Evolutionary conservation across 2,329 filamentous ascomycete genomes (phyloP).

Genomic region (Diaporthe ampelina): DNA sequence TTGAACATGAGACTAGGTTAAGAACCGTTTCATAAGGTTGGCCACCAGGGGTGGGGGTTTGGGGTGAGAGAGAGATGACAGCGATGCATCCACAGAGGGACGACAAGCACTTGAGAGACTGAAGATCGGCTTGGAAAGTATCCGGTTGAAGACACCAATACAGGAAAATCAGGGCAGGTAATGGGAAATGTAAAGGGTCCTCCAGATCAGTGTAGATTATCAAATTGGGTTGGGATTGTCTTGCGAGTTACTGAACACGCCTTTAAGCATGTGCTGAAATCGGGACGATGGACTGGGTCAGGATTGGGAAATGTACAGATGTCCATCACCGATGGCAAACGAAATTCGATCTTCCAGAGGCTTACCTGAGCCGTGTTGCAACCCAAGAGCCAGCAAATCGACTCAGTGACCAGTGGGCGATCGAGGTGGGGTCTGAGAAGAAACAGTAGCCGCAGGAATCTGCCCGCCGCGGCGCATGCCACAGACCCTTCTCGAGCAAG

Average conservation of each 20-base stretch:
- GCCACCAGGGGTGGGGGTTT: neutral
- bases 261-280: conserved; percentile 18
- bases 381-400: neutral
- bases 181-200: neutral
- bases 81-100: neutral
- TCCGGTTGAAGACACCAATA: neutral
- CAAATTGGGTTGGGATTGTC: neutral
- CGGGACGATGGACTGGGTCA: neutral
- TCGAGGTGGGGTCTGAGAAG: conserved; percentile 2
- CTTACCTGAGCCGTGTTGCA: conserved; percentile 23
- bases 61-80: neutral
- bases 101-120: neutral
- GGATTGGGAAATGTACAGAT: conserved; percentile 27
- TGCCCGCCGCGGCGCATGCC: conserved; percentile 4
- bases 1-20: conserved; percentile 54
- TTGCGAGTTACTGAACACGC: conserved; percentile 5
- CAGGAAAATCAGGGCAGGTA: neutral
- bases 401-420: neutral
- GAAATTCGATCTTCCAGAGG: conserved; percentile 32
- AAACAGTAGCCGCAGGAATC: conserved; percentile 1
- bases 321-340: conserved; percentile 12
- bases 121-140: conserved; percentile 1
- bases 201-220: conserved; percentile 9
- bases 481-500: conserved; percentile 22
- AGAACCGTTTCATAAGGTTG: conserved; percentile 50